Base-by-base conservation (phyloP, 2,329 filamentous ascomycete species). In the Pseudopithomyces maydicus region DNA sequence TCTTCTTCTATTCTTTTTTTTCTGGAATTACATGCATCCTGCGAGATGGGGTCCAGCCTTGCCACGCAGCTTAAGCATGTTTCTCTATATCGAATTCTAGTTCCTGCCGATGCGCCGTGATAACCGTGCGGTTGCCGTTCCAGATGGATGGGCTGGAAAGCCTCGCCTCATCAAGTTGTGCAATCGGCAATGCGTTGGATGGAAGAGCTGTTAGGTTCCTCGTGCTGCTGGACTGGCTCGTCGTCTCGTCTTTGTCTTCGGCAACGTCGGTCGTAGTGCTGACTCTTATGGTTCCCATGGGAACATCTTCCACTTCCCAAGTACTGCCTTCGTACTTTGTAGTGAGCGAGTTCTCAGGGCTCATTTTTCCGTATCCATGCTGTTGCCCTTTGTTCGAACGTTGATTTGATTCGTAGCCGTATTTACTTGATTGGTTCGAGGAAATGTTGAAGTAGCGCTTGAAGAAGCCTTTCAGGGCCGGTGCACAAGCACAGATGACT, bases 381-480 rank as follows among this genome's bases (percentile, higher is more conserved):
- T 14, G n/a, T 19, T 41, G 53, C n/a, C 44, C 26, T 41, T 33
- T 41, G 17, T 12, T 22, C 17, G 29, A 46, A 22, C 35, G 43
- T 17, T 17, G 32, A 15, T 26, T 19, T 6, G 39, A 47, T 5
- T 20, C 45, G 19, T 47, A 47, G 15, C 49, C 54, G n/a, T 58
- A 56, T 20, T 63, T 61, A 14, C 54, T 62, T 12, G 46, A 56
- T 11, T 58, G 58, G 6, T 56, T 56, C 15, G 36, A 52, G 3
- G 57, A 57, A 8, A 63, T 50, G 42, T 61, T 67, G 49, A 79
- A 70, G 63, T 78, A 79, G 17, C 70, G 72, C n/a, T 69, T 67
- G 69, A 80, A 78, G 60, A 80, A 77, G 17, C 77, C 71, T 29
- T 79, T 78, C 22, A 81, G 67, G 1, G 79, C 76, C 1, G 79